Base-by-base conservation (phyloP, 208 protist genomes). In the Trypanosoma theileri region DNA sequence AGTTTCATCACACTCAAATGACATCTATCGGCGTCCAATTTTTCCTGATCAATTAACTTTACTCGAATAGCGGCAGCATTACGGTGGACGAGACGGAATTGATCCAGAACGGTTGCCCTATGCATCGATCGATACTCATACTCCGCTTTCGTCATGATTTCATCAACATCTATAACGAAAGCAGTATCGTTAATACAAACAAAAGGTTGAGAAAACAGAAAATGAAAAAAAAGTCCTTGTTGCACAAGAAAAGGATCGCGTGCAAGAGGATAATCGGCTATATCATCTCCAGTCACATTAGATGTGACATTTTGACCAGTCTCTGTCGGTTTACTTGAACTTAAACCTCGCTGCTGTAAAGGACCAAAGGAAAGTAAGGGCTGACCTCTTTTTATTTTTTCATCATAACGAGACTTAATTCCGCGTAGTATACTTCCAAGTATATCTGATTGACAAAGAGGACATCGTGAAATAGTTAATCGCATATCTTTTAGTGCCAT, bases 241-340 rank as follows among this genome's bases (percentile, higher is more conserved):
- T 96, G 91, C 13, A 94, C 86, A 12, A 96, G 78, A 77, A 93
- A 93, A 9, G 91, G 91, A 56, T 96, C 91, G 19, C 66, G 63
- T 24, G 86, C 74, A 16, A 96, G 78, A 4, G 77, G 69, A 59
- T 79, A 91, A 57, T 80, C 63, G 17, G 72, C 40, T 9, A 16
- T 26, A 41, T 71, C 71, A 59, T n/a, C n/a, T 17, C 11, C 8
- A 50, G 10, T n/a, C 17, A n/a, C 40, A 60, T 60, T 67, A 0
- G 41, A 50, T 19, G n/a, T 22, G 40, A 10, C 22, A 13, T 24
- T 26, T 48, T 60, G n/a, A 21, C 6, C 21, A 14, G 46, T 51
- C 12, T 62, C 53, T 12, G 21, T 24, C 13, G 45, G 10, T 21
- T 52, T 31, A n/a, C 35, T 28, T 21, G 21, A 17, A 26, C 19